Base-by-base conservation (phyloP, 2,329 filamentous ascomycete species). In the Clonostachys chloroleuca region DNA sequence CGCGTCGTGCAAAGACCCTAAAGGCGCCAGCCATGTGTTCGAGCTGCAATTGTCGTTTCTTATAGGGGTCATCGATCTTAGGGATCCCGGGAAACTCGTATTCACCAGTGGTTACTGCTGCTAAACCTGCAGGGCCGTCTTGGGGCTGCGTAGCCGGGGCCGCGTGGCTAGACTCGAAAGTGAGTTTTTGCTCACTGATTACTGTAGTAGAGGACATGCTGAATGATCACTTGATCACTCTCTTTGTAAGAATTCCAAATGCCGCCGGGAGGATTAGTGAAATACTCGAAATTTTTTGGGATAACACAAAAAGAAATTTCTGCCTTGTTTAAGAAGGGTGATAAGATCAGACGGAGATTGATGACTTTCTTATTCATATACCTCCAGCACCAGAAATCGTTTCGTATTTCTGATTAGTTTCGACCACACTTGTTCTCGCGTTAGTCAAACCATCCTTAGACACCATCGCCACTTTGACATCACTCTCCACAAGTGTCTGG, bases 1-100 rank as follows among this genome's bases (percentile, higher is more conserved):
- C 72, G 41, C 68, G 54, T 36, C 71, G 67, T 1, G 68, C 66
- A 58, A 75, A 76, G 8, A 75, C 66, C 20, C 74, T 65, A 48
- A 77, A 77, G 1, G 74, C 72, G 6, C 65, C 62, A 0, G 67
- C 73, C 56, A 77, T 65, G 42, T 74, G 65, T 13, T 74, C 57
- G 5, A 67, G 54, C 49, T 65, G 63, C 60, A 63, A 69, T 48
- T 54, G 53, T 0, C 64, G 59, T 41, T 63, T 59, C 34, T 57
- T 47, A 35, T 64, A 77, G 77, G 49, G 72, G 20, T 72, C 68
- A 5, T 70, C 62, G 57, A 83, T 82, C 37, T 66, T 69, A 3
- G 82, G 81, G 18, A 85, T 81, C 9, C 78, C 75, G 12, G 70
- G 65, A 24, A 78, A 59, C 1, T 54, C 52, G 14, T 60, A 61